These are phyloP conservation scores for Elsinoe ampelina DNA, from an alignment of 2,329 filamentous ascomycete species.

Conservation along the genomic window DNA sequence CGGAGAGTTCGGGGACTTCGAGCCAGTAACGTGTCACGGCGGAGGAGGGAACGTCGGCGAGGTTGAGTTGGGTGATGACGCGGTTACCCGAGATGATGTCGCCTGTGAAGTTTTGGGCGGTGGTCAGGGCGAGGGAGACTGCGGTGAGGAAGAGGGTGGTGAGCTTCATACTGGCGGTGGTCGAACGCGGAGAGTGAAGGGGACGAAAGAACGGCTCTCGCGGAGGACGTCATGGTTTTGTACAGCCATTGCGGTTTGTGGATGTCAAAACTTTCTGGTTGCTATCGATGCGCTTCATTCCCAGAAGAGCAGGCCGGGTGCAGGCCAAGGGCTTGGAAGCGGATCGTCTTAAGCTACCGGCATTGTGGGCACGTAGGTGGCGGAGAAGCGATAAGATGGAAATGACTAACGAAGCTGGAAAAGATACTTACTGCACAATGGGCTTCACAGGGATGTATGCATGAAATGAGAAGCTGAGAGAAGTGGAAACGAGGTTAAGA, in stretches of 20 bases:
- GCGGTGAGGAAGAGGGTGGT: neutral
- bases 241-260: neutral
- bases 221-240: neutral
- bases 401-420: neutral
- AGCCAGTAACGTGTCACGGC: slow-evolving; percentile 31
- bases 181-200: too few relatives aligned
- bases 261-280: neutral
- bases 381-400: neutral
- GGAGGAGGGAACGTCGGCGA: slow-evolving; percentile 29
- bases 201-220: neutral
- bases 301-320: slow-evolving; percentile 6
- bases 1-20: slow-evolving; percentile 31
- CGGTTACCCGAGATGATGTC: slow-evolving; percentile 1
- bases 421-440: neutral
- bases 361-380: neutral
- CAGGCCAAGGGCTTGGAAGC: slow-evolving; percentile 8
- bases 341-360: neutral
- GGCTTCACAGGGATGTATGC: neutral
- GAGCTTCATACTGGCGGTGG: neutral
- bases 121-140: neutral
- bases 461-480: neutral
- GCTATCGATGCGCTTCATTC: slow-evolving; percentile 3
- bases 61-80: slow-evolving; percentile 16
- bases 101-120: slow-evolving; percentile 7
- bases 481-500: too few relatives aligned